These are phyloP conservation scores for Limnomonas spitsbergensis DNA, from an alignment of 139 green algal species.

Conservation along the genomic window DNA sequence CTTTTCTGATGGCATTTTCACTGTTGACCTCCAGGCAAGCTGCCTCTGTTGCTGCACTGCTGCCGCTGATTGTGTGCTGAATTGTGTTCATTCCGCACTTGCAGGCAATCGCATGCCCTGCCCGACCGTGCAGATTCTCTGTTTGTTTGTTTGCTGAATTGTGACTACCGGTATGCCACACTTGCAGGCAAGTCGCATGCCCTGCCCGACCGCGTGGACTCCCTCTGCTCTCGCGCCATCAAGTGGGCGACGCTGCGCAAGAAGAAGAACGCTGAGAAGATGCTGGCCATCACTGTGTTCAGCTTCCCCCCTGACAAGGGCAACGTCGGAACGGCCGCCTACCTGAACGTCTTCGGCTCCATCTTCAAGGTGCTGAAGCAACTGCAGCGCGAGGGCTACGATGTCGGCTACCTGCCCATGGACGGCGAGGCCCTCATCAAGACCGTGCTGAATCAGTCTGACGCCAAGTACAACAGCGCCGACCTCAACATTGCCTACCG, in stretches of 20 bases:
- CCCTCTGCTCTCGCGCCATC: constrained; percentile 82
- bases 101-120: no score
- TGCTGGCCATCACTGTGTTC: constrained; percentile 96
- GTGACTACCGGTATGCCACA: no score
- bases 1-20: no score
- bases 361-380: constrained; percentile 87
- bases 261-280: constrained; percentile 94
- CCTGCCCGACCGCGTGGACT: constrained; percentile 90
- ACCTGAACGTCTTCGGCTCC: constrained; percentile 99
- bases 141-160: no score
- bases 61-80: no score
- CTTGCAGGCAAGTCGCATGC: constrained; percentile 84
- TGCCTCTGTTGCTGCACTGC: no score
- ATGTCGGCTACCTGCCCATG: constrained; percentile 81
- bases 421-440: constrained; percentile 84
- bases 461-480: constrained; percentile 90
- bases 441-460: constrained; percentile 75
- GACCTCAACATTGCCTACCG: constrained; percentile 97
- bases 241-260: constrained; percentile 92
- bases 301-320: constrained; percentile 98
- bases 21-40: no score
- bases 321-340: constrained; percentile 98
- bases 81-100: no score
- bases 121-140: no score
- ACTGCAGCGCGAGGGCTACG: constrained; percentile 87